Evolutionary conservation across 164 flowering plant species (phyloP), one percentile per base, ranked within the genome.

Genomic region (Cinnamomum micranthum): DNA sequence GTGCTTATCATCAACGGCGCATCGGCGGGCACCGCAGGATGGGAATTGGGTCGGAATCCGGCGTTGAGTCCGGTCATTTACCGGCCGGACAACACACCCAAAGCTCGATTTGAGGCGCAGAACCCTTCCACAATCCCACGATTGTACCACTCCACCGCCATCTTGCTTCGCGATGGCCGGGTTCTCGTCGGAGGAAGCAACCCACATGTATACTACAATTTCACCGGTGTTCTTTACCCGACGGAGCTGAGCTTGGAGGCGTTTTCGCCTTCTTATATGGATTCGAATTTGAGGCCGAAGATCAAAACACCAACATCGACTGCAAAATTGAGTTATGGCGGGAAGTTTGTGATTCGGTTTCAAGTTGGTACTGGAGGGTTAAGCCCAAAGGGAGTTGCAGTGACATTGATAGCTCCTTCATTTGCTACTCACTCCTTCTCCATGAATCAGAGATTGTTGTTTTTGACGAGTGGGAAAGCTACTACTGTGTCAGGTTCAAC

Each of bases 141-240:
- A 23, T 31, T 87, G 77, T 88, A 88, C 76, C 91, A 88, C 72
- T 88, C 91, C 1, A 66, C 80, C 1, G 88, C 91, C 4, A 9
- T 85, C 22, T 65, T 88, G 20, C 82, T 88, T 0, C 80, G 85
- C 0, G 90, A 88, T 68, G 91, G 89, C 0, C 74, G 87, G 33
- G 84, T 88, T 58, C 75, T 88, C 1, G 82, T 88, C 11, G 90
- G 90, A 2, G 91, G 91, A 1, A 87, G 88, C 75, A 87, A 87
- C 73, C 86, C 91, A 12, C 86, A 88, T 55, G 11, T n/a, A 0
- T 20, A 0, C 2, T 87, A 87, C 66, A 72, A 69, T 2, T 87
- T 85, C 73, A 75, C 84, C 20, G 74, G 71, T 0, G 85, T 84
- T 9, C 66, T 74, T 25, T 85, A 11, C 63, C 91, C 91, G 2